Evolutionary conservation across 257 asterid species (phyloP).

Genomic region (Fraxinus pennsylvanica): DNA sequence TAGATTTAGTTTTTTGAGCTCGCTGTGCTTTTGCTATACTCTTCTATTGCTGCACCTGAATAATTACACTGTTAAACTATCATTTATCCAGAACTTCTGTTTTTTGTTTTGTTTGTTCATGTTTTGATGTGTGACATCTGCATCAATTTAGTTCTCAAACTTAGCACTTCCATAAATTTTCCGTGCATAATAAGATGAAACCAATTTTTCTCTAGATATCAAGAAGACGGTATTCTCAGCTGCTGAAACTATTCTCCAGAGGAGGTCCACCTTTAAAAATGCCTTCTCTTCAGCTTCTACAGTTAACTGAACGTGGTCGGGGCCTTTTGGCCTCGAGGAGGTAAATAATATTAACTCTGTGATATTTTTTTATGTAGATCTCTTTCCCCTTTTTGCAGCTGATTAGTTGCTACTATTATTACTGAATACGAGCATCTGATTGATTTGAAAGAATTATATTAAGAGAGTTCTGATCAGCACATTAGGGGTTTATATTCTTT

Average conservation of each 20-base stretch:
- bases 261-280: constrained; percentile 47
- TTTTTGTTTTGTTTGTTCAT: not conserved
- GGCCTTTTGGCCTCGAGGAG: constrained; percentile 89
- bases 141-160: constrained; percentile 17
- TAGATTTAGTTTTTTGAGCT: not conserved
- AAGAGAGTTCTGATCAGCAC: not conserved
- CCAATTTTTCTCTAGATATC: constrained; percentile 23
- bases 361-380: not conserved
- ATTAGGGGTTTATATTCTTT: not conserved
- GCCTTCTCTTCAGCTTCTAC: constrained; percentile 99
- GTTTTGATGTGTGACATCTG: not conserved
- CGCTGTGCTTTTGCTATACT: not conserved
- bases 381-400: not conserved
- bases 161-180: constrained; percentile 19
- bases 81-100: not conserved
- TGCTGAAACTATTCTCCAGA: constrained; percentile 37
- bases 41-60: too few species aligned
- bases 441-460: too few species aligned
- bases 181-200: constrained; percentile 38
- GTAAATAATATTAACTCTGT: constrained; percentile 38
- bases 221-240: constrained; percentile 34
- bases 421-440: not conserved
- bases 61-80: too few species aligned
- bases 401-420: not conserved
- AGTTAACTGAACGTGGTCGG: constrained; percentile 95